These are phyloP conservation scores for Pestalotiopsis fici DNA, from an alignment of 2,329 filamentous ascomycete species.

Conservation along the genomic window DNA sequence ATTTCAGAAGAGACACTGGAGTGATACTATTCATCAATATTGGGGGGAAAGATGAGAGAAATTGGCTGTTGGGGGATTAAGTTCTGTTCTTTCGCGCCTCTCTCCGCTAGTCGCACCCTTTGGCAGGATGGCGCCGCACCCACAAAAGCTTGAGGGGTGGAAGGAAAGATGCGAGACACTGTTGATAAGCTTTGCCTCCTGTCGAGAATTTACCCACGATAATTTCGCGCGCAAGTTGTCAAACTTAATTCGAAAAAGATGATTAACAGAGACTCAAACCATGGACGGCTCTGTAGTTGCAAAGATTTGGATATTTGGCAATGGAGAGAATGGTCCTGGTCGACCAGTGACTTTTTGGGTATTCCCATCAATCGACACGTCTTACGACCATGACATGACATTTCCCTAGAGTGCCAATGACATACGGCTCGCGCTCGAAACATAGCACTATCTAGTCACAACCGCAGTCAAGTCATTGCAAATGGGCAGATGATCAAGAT, in stretches of 20 bases:
- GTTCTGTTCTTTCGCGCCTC: too few species aligned
- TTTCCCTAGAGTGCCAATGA: not conserved
- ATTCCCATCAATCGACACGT: not conserved
- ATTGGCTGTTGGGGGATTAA: too few species aligned
- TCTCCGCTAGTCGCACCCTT: too few species aligned
- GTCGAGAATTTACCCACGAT: not conserved
- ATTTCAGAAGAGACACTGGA: too few species aligned
- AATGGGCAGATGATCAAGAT: not conserved
- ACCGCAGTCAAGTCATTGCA: not conserved
- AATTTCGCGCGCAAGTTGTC: not conserved
- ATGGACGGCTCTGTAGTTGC: not conserved
- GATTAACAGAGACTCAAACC: not conserved
- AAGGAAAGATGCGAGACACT: not conserved
- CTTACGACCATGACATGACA: conserved; percentile 3
- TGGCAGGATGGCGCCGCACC: not conserved
- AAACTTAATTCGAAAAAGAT: not conserved
- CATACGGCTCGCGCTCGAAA: not conserved
- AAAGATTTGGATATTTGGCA: not conserved
- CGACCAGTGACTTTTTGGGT: not conserved
- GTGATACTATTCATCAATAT: too few species aligned
- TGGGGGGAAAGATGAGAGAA: too few species aligned
- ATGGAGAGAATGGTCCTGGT: too few species aligned
- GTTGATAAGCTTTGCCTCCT: not conserved
- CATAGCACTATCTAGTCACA: too few species aligned
- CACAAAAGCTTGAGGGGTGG: not conserved